Conservation (phyloP, 768 basidiomycete genomes). For the Pleurotus cornucopiae region DNA sequence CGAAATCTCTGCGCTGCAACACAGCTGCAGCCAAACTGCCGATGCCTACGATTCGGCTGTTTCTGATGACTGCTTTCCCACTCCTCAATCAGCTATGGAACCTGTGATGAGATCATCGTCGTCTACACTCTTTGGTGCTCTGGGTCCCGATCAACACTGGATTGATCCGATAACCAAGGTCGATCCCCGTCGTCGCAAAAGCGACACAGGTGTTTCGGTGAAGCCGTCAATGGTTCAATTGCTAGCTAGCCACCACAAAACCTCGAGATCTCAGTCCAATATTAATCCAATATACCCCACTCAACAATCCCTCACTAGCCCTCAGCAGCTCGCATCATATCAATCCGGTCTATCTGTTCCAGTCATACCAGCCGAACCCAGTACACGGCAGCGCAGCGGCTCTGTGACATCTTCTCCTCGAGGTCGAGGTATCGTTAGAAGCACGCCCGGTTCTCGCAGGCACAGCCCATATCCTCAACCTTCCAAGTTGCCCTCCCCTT, state of each 20-base stretch:
- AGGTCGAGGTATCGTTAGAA: background rate
- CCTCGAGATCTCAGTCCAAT: no score
- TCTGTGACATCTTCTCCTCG: background rate
- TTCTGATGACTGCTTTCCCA: constrained; percentile 1
- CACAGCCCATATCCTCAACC: constrained; percentile 4
- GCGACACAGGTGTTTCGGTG: background rate
- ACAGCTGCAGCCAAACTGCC: background rate
- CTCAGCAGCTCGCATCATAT: background rate
- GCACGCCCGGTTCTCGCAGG: background rate
- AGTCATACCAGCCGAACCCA: background rate
- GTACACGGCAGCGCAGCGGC: background rate
- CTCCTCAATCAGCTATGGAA: constrained; percentile 1
- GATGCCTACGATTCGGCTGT: background rate
- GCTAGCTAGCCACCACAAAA: background rate
- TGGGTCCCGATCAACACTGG: background rate
- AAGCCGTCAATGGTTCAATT: background rate
- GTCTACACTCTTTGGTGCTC: constrained; percentile 1
- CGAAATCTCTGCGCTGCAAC: background rate
- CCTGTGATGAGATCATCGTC: constrained; percentile 3
- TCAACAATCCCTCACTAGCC: no score
- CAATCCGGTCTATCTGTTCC: background rate
- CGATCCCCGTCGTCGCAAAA: constrained; percentile 6
- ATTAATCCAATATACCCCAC: no score
- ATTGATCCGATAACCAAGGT: background rate
- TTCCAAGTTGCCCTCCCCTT: background rate